phyloP scores from a whole-genome alignment of 225 moss, liverwort and hornwort species.

The Sphagnum tenellum region DNA sequence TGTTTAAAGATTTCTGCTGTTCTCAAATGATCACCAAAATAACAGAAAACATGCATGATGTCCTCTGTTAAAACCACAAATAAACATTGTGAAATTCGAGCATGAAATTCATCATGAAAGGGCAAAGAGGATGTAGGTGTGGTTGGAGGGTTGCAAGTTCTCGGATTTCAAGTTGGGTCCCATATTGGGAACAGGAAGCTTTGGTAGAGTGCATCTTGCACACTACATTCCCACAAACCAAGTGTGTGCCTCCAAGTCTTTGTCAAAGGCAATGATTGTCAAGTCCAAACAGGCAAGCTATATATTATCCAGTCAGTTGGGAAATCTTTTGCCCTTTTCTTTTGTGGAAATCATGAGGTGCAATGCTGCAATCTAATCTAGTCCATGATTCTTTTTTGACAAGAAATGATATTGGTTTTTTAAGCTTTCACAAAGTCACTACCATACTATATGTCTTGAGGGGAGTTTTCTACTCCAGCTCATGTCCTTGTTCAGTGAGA shows the following conservation, averaged over 20 bases:
- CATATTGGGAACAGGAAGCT: slow-evolving; percentile 86
- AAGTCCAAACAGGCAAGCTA: slow-evolving; percentile 67
- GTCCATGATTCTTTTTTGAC: too few species aligned
- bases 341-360: too few species aligned
- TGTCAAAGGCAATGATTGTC: slow-evolving; percentile 84
- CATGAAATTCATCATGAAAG: not conserved
- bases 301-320: not conserved
- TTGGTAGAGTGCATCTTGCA: slow-evolving; percentile 81
- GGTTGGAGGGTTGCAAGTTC: slow-evolving; percentile 71
- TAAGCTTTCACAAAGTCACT: too few species aligned
- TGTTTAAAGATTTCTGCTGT: too few species aligned
- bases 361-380: too few species aligned
- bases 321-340: too few species aligned
- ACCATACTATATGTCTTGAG: too few species aligned
- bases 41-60: not conserved
- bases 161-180: slow-evolving; percentile 78
- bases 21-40: not conserved
- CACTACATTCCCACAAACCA: slow-evolving; percentile 50
- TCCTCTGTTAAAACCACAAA: not conserved
- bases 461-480: too few species aligned
- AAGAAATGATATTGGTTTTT: too few species aligned
- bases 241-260: slow-evolving; percentile 74
- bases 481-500: too few species aligned
- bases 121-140: slow-evolving; percentile 29
- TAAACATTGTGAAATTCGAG: too few species aligned